Percentiles rank a stretch among this genome's conserved stretches.
phyloP scores from a whole-genome alignment of 2,329 filamentous ascomycete species.

The Sporothrix dimorphospora region DNA sequence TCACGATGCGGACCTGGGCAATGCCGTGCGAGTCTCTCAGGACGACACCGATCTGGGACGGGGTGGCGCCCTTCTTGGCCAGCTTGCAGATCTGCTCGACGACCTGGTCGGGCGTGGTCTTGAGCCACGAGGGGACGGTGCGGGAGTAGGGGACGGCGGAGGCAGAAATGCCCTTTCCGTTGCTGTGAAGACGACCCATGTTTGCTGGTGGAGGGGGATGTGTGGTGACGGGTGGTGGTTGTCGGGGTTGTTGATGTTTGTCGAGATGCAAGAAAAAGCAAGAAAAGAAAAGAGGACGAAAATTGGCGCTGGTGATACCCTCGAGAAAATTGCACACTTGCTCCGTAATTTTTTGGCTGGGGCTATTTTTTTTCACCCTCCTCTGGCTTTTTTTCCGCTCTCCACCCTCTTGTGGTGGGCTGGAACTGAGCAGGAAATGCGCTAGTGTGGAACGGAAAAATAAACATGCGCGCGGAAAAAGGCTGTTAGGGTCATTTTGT shows the following conservation, averaged over 20 bases:
- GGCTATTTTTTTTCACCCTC: slow-evolving; percentile 27
- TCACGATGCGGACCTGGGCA: slow-evolving; percentile 96
- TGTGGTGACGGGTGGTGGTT: slow-evolving; percentile 38
- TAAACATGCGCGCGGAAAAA: background rate
- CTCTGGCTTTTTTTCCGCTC: background rate
- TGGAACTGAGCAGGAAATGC: background rate
- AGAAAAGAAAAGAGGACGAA: slow-evolving; percentile 26
- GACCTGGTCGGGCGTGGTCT: slow-evolving; percentile 97
- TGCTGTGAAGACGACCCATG: slow-evolving; percentile 98
- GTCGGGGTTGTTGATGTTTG: slow-evolving; percentile 43
- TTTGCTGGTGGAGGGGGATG: slow-evolving; percentile 50
- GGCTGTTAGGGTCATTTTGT: background rate
- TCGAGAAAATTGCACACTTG: slow-evolving; percentile 29
- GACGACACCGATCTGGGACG: slow-evolving; percentile 98
- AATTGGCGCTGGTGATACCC: slow-evolving; percentile 1
- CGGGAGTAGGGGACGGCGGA: slow-evolving; percentile 97
- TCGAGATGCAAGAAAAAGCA: slow-evolving; percentile 34
- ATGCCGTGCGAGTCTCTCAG: slow-evolving; percentile 98
- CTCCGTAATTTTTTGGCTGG: slow-evolving; percentile 24
- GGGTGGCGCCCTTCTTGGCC: slow-evolving; percentile 97
- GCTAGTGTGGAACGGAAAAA: slow-evolving; percentile 14
- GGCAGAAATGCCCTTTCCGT: slow-evolving; percentile 98
- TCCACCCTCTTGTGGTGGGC: slow-evolving; percentile 2
- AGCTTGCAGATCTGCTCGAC: slow-evolving; percentile 99
- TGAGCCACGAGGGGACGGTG: slow-evolving; percentile 90